phyloP scores from a whole-genome alignment of 1,284 basidiomycete species.

The Termitomyces sp. region DNA sequence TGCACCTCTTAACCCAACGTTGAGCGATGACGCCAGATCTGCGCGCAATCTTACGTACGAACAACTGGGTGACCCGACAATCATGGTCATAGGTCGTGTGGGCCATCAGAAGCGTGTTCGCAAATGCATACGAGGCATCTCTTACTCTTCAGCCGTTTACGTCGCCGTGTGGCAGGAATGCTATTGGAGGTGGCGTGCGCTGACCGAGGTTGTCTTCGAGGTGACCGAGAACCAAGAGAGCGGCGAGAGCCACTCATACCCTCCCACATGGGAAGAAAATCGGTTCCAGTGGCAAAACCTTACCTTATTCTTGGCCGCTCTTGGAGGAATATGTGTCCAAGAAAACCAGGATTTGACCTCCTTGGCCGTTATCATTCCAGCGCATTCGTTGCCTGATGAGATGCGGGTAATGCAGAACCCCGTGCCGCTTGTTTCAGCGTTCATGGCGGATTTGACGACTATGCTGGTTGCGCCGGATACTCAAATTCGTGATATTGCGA shows the following conservation, averaged over 20 bases:
- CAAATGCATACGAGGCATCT: conserved; percentile 61
- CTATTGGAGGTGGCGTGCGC: conserved; percentile 60
- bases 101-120: conserved; percentile 79
- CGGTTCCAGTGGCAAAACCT: conserved; percentile 86
- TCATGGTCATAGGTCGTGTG: conserved; percentile 66
- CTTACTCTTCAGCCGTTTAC: conserved; percentile 59
- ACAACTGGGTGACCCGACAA: conserved; percentile 69
- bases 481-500: conserved; percentile 68
- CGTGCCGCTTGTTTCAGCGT: conserved; percentile 51
- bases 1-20: conserved; percentile 43
- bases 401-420: conserved; percentile 62
- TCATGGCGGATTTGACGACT: conserved; percentile 69
- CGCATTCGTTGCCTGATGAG: conserved; percentile 62
- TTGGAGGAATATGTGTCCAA: conserved; percentile 64
- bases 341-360: conserved; percentile 45
- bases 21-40: conserved; percentile 56
- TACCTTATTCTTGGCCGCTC: conserved; percentile 74
- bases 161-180: conserved; percentile 80
- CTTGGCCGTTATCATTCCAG: conserved; percentile 54
- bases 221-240: conserved; percentile 20
- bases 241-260: conserved; percentile 13
- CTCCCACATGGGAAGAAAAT: conserved; percentile 46
- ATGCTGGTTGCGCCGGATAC: conserved; percentile 60
- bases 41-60: conserved; percentile 72
- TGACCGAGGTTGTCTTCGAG: conserved; percentile 47